A percentile compares a stretch with the other conserved stretches of the same genome.
These are phyloP conservation scores for Colletotrichum gloeosporioides DNA, from an alignment of 2,329 filamentous ascomycete genomes.

Conservation along the genomic window DNA sequence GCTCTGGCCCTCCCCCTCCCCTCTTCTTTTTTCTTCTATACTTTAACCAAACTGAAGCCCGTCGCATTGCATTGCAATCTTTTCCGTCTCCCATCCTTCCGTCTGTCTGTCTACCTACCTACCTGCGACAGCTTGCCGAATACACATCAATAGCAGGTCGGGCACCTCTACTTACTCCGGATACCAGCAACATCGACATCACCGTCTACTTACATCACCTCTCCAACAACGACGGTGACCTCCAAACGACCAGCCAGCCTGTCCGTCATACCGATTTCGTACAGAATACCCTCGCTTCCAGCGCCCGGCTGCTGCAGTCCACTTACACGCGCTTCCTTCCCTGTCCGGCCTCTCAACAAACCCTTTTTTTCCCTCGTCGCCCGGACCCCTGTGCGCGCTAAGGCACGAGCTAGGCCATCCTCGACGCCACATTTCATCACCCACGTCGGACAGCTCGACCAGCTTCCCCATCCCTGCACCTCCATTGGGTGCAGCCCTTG, in stretches of 20 bases:
- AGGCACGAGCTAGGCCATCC: conserved; percentile 9
- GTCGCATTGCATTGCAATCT: neutral
- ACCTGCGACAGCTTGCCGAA: neutral
- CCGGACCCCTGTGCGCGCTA: conserved; percentile 15
- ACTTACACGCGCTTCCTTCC: conserved; percentile 18
- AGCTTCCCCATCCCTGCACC: conserved; percentile 18
- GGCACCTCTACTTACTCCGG: neutral
- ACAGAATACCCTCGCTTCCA: neutral
- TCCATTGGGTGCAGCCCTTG: conserved; percentile 7
- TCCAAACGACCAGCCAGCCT: neutral
- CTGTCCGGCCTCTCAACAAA: conserved; percentile 15
- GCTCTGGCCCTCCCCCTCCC: conserved; percentile 14
- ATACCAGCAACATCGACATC: neutral
- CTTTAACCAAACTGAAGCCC: conserved; percentile 9
- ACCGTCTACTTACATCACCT: neutral
- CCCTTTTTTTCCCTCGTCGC: conserved; percentile 1
- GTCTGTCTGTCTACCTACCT: neutral
- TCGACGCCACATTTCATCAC: conserved; percentile 20
- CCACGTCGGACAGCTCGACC: conserved; percentile 13
- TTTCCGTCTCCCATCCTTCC: neutral
- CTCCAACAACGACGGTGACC: neutral
- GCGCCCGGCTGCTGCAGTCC: neutral
- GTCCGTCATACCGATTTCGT: neutral
- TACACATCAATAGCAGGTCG: neutral
- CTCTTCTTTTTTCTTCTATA: conserved; percentile 5